A percentile compares a stretch with the other conserved stretches of the same genome.
These are phyloP conservation scores for Schizosaccharomyces octosporus DNA, from an alignment of 805 yeast genomes.

Conservation along the genomic window DNA sequence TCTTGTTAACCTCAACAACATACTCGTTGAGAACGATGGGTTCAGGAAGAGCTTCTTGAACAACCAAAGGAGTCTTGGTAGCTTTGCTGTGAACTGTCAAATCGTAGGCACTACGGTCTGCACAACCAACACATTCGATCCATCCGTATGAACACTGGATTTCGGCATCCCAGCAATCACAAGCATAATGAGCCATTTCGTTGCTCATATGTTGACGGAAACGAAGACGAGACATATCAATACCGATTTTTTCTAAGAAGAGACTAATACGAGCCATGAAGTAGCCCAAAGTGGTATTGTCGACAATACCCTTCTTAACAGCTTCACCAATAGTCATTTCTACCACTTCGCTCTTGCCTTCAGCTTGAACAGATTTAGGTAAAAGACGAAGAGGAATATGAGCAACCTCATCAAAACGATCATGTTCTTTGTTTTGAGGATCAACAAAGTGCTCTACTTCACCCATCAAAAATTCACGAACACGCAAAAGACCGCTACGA, in stretches of 20 bases:
- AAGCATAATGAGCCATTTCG: slow-evolving; percentile 98
- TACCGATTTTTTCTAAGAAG: slow-evolving; percentile 74
- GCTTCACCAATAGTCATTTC: slow-evolving; percentile 71
- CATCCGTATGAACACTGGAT: slow-evolving; percentile 88
- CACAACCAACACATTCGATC: slow-evolving; percentile 99
- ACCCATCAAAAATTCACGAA: slow-evolving; percentile 96
- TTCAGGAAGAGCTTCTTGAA: slow-evolving; percentile 65
- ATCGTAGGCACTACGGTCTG: slow-evolving; percentile 96
- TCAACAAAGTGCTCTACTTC: slow-evolving; percentile 97
- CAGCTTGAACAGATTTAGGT: slow-evolving; percentile 68
- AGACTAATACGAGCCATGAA: slow-evolving; percentile 79
- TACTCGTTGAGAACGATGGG: slow-evolving; percentile 62
- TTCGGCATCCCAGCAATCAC: slow-evolving; percentile 99
- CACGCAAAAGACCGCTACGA: slow-evolving; percentile 89
- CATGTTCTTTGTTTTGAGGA: slow-evolving; percentile 66
- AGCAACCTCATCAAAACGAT: slow-evolving; percentile 50
- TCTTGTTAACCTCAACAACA: slow-evolving; percentile 75
- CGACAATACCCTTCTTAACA: slow-evolving; percentile 65
- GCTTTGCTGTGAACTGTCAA: slow-evolving; percentile 82
- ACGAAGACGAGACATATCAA: slow-evolving; percentile 57
- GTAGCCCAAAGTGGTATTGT: slow-evolving; percentile 86
- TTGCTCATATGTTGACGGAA: slow-evolving; percentile 97
- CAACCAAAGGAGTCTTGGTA: slow-evolving; percentile 85
- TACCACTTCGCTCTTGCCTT: slow-evolving; percentile 49
- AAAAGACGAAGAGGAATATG: slow-evolving; percentile 52